Evolutionary conservation across 306 rosid genomes (phyloP).

Genomic region (Acacia crassicarpa): DNA sequence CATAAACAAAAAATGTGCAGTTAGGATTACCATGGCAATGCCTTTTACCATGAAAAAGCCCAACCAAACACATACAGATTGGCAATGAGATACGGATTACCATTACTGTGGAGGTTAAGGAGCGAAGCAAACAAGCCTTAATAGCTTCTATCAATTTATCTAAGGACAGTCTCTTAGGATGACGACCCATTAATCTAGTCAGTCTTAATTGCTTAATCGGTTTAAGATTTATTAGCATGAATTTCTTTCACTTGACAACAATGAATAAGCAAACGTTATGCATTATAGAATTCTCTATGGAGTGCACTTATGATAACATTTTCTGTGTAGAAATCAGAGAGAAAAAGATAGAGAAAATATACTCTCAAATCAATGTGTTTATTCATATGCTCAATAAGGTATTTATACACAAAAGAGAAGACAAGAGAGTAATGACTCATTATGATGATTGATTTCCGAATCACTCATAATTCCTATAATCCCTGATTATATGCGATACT

Average conservation of each 20-base stretch:
- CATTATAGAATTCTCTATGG: not conserved
- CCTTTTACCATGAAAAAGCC: not conserved
- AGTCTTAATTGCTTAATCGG: not conserved
- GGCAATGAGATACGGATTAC: not conserved
- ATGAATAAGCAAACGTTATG: not conserved
- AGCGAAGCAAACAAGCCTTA: not conserved
- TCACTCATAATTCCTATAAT: no score
- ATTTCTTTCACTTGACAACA: not conserved
- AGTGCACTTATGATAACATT: slow-evolving; percentile 10
- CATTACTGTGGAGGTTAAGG: not conserved
- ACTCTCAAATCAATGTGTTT: no score
- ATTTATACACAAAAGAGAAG: no score
- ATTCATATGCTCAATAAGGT: no score
- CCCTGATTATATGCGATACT: no score
- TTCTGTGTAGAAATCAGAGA: no score
- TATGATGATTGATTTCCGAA: no score
- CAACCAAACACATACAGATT: not conserved
- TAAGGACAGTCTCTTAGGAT: not conserved
- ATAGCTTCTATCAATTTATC: not conserved
- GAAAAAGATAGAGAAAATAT: no score
- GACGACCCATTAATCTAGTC: not conserved
- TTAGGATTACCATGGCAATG: not conserved
- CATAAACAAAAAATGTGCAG: not conserved
- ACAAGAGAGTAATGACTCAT: no score
- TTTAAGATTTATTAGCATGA: not conserved